Evolutionary conservation across 73 alveolate species (phyloP).

Genomic region (Tetrahymena elliotti): DNA sequence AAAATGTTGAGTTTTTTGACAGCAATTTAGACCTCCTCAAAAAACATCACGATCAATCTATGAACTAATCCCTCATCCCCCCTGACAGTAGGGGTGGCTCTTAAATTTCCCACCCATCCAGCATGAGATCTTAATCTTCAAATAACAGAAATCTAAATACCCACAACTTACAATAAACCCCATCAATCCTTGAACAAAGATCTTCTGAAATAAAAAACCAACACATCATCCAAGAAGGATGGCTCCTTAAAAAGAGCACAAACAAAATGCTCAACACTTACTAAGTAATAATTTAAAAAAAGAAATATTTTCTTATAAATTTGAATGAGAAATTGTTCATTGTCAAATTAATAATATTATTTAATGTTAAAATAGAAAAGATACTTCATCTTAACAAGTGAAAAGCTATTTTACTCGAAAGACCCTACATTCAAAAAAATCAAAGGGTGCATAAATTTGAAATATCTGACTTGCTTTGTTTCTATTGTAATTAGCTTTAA

Average conservation of each 20-base stretch:
- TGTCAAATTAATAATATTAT: not conserved
- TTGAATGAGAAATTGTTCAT: not conserved
- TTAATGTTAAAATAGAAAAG: not conserved
- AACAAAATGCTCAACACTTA: not conserved
- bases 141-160: not conserved
- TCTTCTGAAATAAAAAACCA: not conserved
- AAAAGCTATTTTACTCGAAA: not conserved
- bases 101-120: not conserved
- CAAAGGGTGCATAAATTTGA: not conserved
- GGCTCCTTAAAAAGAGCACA: not conserved
- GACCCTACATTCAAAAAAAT: not conserved
- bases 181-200: not conserved
- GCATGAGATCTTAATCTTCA: not conserved
- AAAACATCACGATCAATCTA: not conserved
- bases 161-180: not conserved
- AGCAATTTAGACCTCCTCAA: not conserved
- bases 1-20: not conserved
- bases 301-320: not conserved
- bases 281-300: not conserved
- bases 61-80: not conserved
- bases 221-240: not conserved
- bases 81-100: not conserved
- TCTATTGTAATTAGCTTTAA: not conserved
- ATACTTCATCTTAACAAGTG: not conserved
- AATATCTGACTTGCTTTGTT: not conserved